Conservation (phyloP, 192 early-diverging fungal genomes). For the Phycomyces nitens region DNA sequence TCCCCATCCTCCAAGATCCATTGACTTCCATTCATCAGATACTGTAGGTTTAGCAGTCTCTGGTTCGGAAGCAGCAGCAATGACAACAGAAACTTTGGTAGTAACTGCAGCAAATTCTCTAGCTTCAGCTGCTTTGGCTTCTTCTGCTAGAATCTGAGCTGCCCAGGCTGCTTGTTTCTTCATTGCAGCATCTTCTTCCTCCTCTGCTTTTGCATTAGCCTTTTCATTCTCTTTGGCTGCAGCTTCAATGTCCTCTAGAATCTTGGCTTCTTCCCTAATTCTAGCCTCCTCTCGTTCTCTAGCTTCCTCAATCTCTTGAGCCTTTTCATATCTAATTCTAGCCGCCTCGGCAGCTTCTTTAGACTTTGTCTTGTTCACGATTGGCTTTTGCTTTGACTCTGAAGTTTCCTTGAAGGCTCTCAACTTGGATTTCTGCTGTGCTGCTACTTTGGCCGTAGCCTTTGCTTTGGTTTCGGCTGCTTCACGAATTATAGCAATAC, state of each 20-base stretch:
- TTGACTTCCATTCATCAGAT: not conserved
- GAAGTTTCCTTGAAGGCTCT: too few relatives aligned
- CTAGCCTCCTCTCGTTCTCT: not conserved
- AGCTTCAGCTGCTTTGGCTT: conserved; percentile 26
- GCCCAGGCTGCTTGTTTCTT: not conserved
- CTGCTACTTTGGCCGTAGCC: too few relatives aligned
- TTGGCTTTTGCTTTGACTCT: too few relatives aligned
- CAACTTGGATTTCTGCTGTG: too few relatives aligned
- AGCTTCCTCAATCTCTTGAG: too few relatives aligned
- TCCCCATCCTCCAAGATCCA: too few relatives aligned
- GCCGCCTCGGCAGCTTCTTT: too few relatives aligned
- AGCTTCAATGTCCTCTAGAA: not conserved
- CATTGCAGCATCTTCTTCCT: not conserved
- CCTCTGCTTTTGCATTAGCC: not conserved
- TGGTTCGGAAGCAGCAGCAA: not conserved
- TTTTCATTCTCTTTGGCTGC: not conserved
- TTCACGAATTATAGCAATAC: too few relatives aligned
- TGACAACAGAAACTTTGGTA: not conserved
- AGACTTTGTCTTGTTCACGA: too few relatives aligned
- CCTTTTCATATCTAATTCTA: too few relatives aligned
- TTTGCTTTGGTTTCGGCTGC: too few relatives aligned
- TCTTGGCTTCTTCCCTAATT: not conserved
- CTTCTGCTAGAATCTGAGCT: not conserved
- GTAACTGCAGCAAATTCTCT: conserved; percentile 17
- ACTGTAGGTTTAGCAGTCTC: not conserved